Base-by-base conservation (phyloP, 2,329 filamentous ascomycete species). In the Botrytis squamosa region DNA sequence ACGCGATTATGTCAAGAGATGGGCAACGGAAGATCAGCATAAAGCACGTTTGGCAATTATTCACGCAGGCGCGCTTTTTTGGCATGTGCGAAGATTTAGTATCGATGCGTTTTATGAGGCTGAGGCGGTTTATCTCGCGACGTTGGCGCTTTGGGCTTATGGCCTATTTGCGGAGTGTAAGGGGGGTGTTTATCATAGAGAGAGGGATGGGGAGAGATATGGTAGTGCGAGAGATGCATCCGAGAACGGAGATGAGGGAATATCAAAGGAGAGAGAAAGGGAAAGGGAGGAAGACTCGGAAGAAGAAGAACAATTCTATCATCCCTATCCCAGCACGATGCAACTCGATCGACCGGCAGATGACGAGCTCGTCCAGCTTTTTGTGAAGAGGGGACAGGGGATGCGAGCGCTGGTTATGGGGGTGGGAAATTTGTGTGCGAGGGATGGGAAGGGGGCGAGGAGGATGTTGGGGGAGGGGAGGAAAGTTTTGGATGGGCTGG, bases 311-410 rank as follows among this genome's bases (percentile, higher is more conserved):
- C 75, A 76, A 46, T 68, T 65, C 6, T 73, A 74, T 20, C 70
- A 71, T 4, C 78, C 78, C 1, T 81, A 83, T 29, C 83, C 84
- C 0, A 82, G 80, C 0, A 85, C 86, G 14, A 86, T 89, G 55
- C 84, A 86, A 29, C 81, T 90, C 0, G 88, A 90, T 73, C 82
- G 87, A 16, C 88, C 88, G 0, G 84, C 84, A 3, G 87, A 89
- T 75, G 88, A 89, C 77, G 87, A 89, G 76, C 82, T 89, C 67
- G 87, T 88, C 1, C 88, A 89, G 76, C 80, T 85, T 2, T 89
- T 87, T 77, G 86, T 89, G 0, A 82, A 84, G 18, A 81, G 84
- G 25, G 88, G 87, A 0, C 81, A 84, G 44, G 81, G 77, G 4
- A 88, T 89, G 84, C 82, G 81, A 29, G 86, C 84, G 0, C 84